phyloP scores from a whole-genome alignment of 345 rosid species.

The Lepidium sativum region DNA sequence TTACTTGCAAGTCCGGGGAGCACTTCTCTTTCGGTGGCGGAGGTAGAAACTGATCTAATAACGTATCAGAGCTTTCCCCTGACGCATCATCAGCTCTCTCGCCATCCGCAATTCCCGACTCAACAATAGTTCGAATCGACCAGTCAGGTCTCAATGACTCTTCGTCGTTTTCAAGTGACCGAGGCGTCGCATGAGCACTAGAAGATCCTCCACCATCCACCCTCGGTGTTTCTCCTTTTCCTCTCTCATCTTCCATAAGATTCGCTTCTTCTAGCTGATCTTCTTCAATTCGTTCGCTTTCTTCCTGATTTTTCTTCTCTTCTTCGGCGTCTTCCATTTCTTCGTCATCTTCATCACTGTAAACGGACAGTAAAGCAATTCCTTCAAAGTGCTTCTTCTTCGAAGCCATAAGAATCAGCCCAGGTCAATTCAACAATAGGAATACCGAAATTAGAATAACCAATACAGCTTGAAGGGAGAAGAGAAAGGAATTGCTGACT shows the following conservation, averaged over 20 bases:
- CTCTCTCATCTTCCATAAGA: constrained; percentile 32
- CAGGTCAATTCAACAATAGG: neutral
- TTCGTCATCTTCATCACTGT: constrained; percentile 84
- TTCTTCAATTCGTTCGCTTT: neutral
- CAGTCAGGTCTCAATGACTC: constrained; percentile 35
- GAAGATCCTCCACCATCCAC: constrained; percentile 36
- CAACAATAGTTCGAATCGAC: constrained; percentile 15
- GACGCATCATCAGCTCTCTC: constrained; percentile 30
- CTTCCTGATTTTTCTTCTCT: constrained; percentile 25
- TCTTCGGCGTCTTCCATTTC: constrained; percentile 69
- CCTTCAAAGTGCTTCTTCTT: constrained; percentile 73
- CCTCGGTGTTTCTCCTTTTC: constrained; percentile 20
- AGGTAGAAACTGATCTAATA: constrained; percentile 66
- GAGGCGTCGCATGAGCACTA: constrained; percentile 38
- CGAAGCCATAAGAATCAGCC: constrained; percentile 39
- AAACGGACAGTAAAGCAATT: constrained; percentile 68
- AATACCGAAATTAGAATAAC: neutral
- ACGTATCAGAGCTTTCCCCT: constrained; percentile 38
- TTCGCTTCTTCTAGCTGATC: constrained; percentile 26
- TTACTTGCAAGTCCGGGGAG: constrained; percentile 81
- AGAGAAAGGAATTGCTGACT: neutral
- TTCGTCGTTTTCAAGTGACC: constrained; percentile 32
- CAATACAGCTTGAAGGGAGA: neutral
- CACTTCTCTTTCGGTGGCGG: constrained; percentile 52
- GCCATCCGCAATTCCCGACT: constrained; percentile 36